Evolutionary conservation across 2,329 filamentous ascomycete genomes (phyloP), one percentile per base, ranked within the genome.

Genomic region (Beauveria medogensis): DNA sequence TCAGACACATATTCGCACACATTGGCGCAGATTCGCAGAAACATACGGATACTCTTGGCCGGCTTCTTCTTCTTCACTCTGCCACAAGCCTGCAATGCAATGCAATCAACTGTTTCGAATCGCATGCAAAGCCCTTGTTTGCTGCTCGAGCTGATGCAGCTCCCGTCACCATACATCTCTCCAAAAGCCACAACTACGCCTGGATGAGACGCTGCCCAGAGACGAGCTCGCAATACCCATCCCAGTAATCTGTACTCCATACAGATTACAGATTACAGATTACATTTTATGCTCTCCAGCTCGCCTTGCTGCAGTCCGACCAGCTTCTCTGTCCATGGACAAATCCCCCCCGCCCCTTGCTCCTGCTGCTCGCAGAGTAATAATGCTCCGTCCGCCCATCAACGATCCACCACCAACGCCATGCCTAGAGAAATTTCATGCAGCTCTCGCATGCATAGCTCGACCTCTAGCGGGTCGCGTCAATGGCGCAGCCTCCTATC

Each of bases 391-490:
- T 44, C 46, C 3, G 40, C 40, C 26, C 56, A 53, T 34, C 34
- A 58, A 10, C 56, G 56, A 52, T 59, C 56, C 56, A 59, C 56
- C 56, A 14, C 37, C 56, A 22, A 59, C 48, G 46, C 48, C 56
- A 51, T 59, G 37, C 40, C 56, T 59, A 41, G 41, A 59, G 56
- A 59, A 48, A 59, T 53, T 59, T 59, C 37, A 59, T 59, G 56
- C 56, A 59, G 34, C 48, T 44, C 56, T 59, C 37, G 56, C 56
- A 59, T 59, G 56, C 56, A 59, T 59, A 41, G 50, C 58, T 48
- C 12, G 43, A 54, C 41, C 43, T 60, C 43, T 16, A 14, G 58
- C 58, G 58, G 58, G 58, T 60, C 51, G 40, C 43, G 41, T 41
- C 50, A 43, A 60, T 55, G 50, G 51, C 41, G 51, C 30, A 60